These are phyloP conservation scores for Nyctanthes arbortristis DNA, from an alignment of 257 asterid genomes.

Conservation along the genomic window DNA sequence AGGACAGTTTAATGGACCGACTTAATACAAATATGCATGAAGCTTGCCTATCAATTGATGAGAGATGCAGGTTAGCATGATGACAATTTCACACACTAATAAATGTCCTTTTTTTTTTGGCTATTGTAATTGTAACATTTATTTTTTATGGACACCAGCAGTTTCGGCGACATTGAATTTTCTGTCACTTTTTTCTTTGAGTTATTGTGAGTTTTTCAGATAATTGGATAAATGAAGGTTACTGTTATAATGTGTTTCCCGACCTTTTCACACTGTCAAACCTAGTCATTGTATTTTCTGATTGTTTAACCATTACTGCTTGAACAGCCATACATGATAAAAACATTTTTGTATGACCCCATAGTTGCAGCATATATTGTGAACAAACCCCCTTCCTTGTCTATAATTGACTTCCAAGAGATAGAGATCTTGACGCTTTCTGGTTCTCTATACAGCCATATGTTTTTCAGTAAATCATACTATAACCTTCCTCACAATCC, in stretches of 20 bases:
- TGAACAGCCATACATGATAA: not conserved
- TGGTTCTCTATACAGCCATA: not conserved
- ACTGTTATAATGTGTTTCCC: not conserved
- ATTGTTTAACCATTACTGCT: not conserved
- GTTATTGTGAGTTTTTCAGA: not conserved
- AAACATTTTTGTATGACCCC: not conserved
- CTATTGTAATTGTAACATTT: not conserved
- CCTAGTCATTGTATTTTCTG: not conserved
- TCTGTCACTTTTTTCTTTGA: not conserved
- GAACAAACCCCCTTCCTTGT: not conserved
- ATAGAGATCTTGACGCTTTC: not conserved
- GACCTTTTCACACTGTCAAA: not conserved
- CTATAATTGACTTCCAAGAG: not conserved
- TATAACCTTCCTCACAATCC: not conserved
- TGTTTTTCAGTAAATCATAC: not conserved
- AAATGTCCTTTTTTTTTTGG: not conserved
- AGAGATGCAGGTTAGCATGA: slow-evolving; percentile 58
- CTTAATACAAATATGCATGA: slow-evolving; percentile 72
- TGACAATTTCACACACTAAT: not conserved
- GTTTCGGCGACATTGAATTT: not conserved
- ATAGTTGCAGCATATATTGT: not conserved
- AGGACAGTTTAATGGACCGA: slow-evolving; percentile 74
- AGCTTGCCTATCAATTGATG: slow-evolving; percentile 66
- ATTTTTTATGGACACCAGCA: not conserved
- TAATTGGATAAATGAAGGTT: not conserved